Base-by-base conservation (phyloP, 805 yeast genomes). In the Zygoascus ofunaensis region DNA sequence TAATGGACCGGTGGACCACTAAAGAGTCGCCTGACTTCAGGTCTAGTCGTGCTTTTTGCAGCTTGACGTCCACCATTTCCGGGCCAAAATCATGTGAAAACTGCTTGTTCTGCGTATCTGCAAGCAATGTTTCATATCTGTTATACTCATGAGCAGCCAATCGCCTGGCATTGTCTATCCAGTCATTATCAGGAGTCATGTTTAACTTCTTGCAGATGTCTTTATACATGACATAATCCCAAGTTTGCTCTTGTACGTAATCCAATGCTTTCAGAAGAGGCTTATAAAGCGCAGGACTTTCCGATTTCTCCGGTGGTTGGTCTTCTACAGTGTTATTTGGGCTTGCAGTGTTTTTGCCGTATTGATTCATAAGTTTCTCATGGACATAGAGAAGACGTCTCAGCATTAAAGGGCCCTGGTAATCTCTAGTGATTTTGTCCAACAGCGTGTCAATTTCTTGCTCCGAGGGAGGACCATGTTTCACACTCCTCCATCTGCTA, bases 1-100 rank as follows among this genome's bases (percentile, higher is more conserved):
- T 23, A 32, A 41, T 8, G 15, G 24, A 10, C 7, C 35, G 20
- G 4, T 23, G 37, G 8, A 36, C 37, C n/a, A 21, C 43, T 8
- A 19, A 14, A 20, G 18, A 41, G 15, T 34, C 21, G 21, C 43
- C 43, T n/a, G 18, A 33, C 34, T 41, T 34, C 32, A 41, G 22
- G 5, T 26, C 32, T 5, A 34, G 14, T 34, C 21, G 14, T 15
- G 43, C 43, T 14, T 33, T 15, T 18, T 22, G 7, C 19, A 34
- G 15, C n/a, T 33, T 30, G 15, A 30, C 32, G 12, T 21, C 5
- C 3, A n/a, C 8, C 4, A 21, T n/a, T 12, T 19, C 36, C n/a
- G 19, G 37, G 8, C 17, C 26, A 10, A 10, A 10, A 30, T 21
- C n/a, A 17, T 33, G 36, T 22, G n/a, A 28, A n/a, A 26, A 26